phyloP scores from a whole-genome alignment of 2,329 filamentous ascomycete species.

The Pseudocercospora cruenta region DNA sequence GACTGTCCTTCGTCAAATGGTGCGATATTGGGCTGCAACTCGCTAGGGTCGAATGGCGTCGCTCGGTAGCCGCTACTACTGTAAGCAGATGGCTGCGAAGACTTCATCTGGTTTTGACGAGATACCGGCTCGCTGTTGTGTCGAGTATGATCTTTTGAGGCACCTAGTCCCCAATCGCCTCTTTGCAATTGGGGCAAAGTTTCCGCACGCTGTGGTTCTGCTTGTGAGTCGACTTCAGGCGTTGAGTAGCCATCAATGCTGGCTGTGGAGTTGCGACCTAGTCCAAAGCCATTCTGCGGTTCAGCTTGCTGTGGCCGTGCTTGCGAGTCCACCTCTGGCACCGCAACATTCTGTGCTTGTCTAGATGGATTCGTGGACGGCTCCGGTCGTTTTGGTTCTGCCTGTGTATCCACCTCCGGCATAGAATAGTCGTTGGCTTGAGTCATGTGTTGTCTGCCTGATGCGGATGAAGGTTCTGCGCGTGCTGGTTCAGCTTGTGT shows the following conservation, averaged over 20 bases:
- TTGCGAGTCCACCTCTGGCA: background rate
- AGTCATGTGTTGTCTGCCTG: background rate
- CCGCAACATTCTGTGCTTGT: background rate
- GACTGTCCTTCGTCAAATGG: conserved; percentile 22
- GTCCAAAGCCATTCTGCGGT: background rate
- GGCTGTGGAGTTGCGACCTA: background rate
- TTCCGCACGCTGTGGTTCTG: background rate
- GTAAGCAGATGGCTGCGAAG: background rate
- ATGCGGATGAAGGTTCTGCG: background rate
- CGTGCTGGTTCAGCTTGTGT: background rate
- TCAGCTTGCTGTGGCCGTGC: background rate
- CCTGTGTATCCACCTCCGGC: background rate
- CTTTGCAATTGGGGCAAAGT: background rate
- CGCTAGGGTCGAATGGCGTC: conserved; percentile 26
- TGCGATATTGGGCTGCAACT: conserved; percentile 10
- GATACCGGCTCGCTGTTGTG: background rate
- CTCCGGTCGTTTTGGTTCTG: background rate
- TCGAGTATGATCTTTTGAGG: background rate
- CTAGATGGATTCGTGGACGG: background rate
- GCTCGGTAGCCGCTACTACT: conserved; percentile 27
- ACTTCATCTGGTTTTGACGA: background rate
- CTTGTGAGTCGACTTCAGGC: background rate
- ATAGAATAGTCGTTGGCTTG: background rate
- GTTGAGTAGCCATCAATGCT: background rate
- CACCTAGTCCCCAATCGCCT: background rate